Percentiles rank a stretch among this genome's conserved stretches.
phyloP scores from a whole-genome alignment of 768 basidiomycete genomes.

The Tylopilus subfusipes region DNA sequence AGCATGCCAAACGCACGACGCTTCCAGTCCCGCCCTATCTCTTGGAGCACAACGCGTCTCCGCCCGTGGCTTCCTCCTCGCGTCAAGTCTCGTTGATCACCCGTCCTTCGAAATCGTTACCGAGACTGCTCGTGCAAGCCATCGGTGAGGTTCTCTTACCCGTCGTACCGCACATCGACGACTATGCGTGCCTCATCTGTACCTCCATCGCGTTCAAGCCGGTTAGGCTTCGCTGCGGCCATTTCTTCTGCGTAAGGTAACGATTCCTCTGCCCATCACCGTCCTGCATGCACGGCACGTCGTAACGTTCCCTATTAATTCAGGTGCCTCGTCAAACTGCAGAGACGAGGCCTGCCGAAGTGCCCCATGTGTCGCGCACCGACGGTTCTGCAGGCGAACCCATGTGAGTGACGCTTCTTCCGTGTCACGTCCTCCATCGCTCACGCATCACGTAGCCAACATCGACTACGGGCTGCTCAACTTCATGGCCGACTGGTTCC shows the following conservation, averaged over 20 bases:
- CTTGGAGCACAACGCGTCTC: constrained; percentile 17
- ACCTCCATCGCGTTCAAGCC: constrained; percentile 91
- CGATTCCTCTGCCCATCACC: neutral
- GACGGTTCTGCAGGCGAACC: constrained; percentile 71
- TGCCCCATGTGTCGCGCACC: constrained; percentile 86
- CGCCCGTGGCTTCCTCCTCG: constrained; percentile 10
- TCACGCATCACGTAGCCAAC: constrained; percentile 47
- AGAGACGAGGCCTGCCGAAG: constrained; percentile 66
- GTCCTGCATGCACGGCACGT: neutral
- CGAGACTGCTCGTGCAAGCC: constrained; percentile 72
- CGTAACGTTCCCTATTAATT: constrained; percentile 12
- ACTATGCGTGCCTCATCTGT: constrained; percentile 88
- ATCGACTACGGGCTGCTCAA: constrained; percentile 76
- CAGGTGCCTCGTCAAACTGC: constrained; percentile 84
- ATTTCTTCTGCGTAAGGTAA: constrained; percentile 73
- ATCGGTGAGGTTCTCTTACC: constrained; percentile 81
- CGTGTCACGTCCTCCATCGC: neutral
- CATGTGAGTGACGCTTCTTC: constrained; percentile 47
- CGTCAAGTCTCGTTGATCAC: constrained; percentile 32
- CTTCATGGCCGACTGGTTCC: constrained; percentile 94
- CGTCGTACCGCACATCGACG: constrained; percentile 72
- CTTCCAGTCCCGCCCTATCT: constrained; percentile 54
- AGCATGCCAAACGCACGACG: constrained; percentile 87
- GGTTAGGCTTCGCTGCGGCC: constrained; percentile 74
- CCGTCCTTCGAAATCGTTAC: constrained; percentile 40